These are phyloP conservation scores for Chalciporus piperatus DNA, from an alignment of 768 basidiomycete species.

Conservation along the genomic window DNA sequence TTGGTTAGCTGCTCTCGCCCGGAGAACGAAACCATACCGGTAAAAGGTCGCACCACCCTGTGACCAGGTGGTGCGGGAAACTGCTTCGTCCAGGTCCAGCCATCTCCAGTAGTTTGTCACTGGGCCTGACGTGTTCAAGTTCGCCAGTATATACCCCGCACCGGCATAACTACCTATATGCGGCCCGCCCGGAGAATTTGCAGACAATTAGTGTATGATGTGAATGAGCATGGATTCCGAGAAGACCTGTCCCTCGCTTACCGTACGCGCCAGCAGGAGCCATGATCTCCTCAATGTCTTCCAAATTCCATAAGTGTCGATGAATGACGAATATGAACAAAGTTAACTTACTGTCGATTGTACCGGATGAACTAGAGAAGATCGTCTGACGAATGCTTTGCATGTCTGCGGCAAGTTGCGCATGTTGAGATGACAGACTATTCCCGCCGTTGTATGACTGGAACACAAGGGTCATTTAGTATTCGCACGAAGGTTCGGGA, in stretches of 20 bases:
- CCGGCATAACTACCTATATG: conserved; percentile 62
- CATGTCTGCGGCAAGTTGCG: conserved; percentile 47
- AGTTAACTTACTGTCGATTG: conserved; percentile 46
- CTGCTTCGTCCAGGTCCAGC: conserved; percentile 65
- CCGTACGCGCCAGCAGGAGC: conserved; percentile 62
- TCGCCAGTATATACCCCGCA: conserved; percentile 59
- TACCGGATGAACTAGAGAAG: conserved; percentile 56
- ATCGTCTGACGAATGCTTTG: conserved; percentile 52
- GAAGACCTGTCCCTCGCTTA: conserved; percentile 21
- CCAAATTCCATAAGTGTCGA: background rate
- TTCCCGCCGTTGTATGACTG: conserved; percentile 72
- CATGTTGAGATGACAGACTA: conserved; percentile 43
- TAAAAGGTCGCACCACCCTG: conserved; percentile 45
- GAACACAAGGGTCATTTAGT: background rate
- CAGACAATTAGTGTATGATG: background rate
- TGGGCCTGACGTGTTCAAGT: conserved; percentile 38
- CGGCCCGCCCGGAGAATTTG: conserved; percentile 2
- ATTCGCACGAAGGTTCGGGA: too few species aligned
- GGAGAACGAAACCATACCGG: conserved; percentile 38
- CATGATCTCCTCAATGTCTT: conserved; percentile 55
- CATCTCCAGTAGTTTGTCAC: conserved; percentile 54
- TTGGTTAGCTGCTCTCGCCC: background rate
- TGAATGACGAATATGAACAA: conserved; percentile 1
- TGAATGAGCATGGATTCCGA: background rate
- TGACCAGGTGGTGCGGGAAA: conserved; percentile 59